Evolutionary conservation across 805 yeast species (phyloP).

Genomic region (Candida quercuum): DNA sequence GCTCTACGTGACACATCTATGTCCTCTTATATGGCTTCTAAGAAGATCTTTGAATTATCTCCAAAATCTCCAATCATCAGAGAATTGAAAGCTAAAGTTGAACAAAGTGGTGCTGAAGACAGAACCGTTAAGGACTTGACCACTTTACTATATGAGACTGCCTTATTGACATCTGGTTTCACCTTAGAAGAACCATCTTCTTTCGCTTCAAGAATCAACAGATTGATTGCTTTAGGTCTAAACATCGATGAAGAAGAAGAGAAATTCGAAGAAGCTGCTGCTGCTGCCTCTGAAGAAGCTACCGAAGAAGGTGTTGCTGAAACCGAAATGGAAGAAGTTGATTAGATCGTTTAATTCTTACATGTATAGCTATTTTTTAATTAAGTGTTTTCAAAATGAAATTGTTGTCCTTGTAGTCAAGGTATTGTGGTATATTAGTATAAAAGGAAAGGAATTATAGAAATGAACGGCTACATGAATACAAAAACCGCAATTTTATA

Average conservation of each 20-base stretch:
- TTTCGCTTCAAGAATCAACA: constrained; percentile 96
- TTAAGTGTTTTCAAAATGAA: too few relatives aligned
- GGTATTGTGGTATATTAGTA: too few relatives aligned
- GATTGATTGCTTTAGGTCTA: constrained; percentile 95
- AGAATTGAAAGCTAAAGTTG: constrained; percentile 96
- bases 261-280: constrained; percentile 44
- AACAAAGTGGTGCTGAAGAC: constrained; percentile 95
- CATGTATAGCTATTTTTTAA: neutral
- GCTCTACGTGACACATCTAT: constrained; percentile 97
- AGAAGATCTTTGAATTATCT: constrained; percentile 98
- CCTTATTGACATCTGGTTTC: constrained; percentile 97
- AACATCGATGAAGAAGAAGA: constrained; percentile 91
- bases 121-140: constrained; percentile 98
- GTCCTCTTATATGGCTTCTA: constrained; percentile 99
- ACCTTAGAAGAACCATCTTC: constrained; percentile 97
- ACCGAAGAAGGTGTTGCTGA: constrained; percentile 74
- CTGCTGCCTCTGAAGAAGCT: constrained; percentile 20
- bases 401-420: too few relatives aligned
- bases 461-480: too few relatives aligned
- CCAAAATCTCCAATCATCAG: constrained; percentile 93
- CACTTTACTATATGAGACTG: constrained; percentile 94
- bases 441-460: too few relatives aligned
- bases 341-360: constrained; percentile 39
- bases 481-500: too few relatives aligned
- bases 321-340: constrained; percentile 99